Conservation (phyloP, 2,329 filamentous ascomycete species). For the Clonostachys byssicola region DNA sequence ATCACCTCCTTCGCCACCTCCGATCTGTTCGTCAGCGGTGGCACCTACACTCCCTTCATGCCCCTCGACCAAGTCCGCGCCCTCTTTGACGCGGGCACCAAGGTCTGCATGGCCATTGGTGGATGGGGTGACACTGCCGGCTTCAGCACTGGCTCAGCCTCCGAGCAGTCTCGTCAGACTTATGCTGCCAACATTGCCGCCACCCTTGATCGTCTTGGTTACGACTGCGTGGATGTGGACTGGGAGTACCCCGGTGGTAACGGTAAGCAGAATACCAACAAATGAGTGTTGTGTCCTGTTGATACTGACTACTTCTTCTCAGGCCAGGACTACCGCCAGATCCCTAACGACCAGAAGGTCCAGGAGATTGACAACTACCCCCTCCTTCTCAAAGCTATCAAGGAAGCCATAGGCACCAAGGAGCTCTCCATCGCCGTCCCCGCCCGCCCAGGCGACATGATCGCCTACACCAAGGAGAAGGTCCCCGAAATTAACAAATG, state of each 20-base stretch:
- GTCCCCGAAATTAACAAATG: constrained; percentile 53
- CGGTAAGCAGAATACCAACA: constrained; percentile 16
- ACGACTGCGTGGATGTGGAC: constrained; percentile 65
- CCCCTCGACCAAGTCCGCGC: constrained; percentile 42
- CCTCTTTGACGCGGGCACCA: constrained; percentile 46
- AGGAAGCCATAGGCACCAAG: constrained; percentile 53
- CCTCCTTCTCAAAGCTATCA: constrained; percentile 53
- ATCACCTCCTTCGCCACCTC: constrained; percentile 51
- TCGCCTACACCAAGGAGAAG: constrained; percentile 56
- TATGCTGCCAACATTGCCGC: constrained; percentile 55
- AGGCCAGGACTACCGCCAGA: constrained; percentile 59
- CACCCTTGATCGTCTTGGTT: constrained; percentile 48
- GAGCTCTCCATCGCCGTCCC: constrained; percentile 66
- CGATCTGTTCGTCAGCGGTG: constrained; percentile 36
- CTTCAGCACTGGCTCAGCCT: constrained; percentile 45
- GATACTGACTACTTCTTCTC: background rate
- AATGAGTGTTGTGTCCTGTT: background rate
- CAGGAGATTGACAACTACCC: constrained; percentile 61
- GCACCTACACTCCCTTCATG: constrained; percentile 47
- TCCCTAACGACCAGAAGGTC: constrained; percentile 53
- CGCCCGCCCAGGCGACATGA: constrained; percentile 58
- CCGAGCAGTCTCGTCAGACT: constrained; percentile 35
- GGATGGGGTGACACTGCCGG: constrained; percentile 61
- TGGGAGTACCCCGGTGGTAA: constrained; percentile 64
- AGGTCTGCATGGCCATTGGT: constrained; percentile 61